phyloP scores from a whole-genome alignment of 768 basidiomycete genomes.

The Boletellus ananiceps region DNA sequence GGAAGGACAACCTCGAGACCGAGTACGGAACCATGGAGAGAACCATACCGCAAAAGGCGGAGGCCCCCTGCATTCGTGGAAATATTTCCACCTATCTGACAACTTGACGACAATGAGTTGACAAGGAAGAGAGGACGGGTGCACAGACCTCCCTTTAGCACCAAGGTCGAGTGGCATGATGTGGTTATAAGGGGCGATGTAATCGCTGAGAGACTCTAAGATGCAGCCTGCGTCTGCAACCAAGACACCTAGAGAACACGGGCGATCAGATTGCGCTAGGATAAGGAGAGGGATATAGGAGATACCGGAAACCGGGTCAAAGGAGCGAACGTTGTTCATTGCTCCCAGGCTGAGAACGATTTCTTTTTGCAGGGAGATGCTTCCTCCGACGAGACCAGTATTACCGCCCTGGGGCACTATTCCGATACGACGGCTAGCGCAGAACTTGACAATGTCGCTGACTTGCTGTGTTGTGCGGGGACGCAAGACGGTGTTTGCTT shows the following conservation, averaged over 20 bases:
- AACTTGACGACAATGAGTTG: constrained; percentile 42
- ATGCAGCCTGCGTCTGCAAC: constrained; percentile 95
- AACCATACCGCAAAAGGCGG: constrained; percentile 89
- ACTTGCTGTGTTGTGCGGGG: constrained; percentile 88
- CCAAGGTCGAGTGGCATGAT: constrained; percentile 97
- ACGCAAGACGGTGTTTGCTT: constrained; percentile 78
- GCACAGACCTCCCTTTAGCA: constrained; percentile 85
- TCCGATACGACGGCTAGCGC: constrained; percentile 74
- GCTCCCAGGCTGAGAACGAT: constrained; percentile 79
- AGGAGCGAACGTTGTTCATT: constrained; percentile 77
- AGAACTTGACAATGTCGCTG: constrained; percentile 82
- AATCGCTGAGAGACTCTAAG: constrained; percentile 81
- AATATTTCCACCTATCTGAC: constrained; percentile 97
- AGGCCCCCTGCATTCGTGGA: constrained; percentile 98
- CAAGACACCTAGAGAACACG: constrained; percentile 60
- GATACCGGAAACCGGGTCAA: constrained; percentile 78
- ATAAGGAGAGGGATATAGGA: constrained; percentile 1
- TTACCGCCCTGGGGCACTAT: constrained; percentile 98
- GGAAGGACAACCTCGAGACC: constrained; percentile 95
- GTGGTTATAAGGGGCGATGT: constrained; percentile 81
- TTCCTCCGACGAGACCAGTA: constrained; percentile 95
- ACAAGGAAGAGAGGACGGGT: neutral
- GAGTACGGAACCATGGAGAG: constrained; percentile 89
- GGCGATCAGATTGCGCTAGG: constrained; percentile 4
- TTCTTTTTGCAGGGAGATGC: constrained; percentile 86